Evolutionary conservation across 306 rosid species (phyloP).

Genomic region (Oxytropis ochrocephala): DNA sequence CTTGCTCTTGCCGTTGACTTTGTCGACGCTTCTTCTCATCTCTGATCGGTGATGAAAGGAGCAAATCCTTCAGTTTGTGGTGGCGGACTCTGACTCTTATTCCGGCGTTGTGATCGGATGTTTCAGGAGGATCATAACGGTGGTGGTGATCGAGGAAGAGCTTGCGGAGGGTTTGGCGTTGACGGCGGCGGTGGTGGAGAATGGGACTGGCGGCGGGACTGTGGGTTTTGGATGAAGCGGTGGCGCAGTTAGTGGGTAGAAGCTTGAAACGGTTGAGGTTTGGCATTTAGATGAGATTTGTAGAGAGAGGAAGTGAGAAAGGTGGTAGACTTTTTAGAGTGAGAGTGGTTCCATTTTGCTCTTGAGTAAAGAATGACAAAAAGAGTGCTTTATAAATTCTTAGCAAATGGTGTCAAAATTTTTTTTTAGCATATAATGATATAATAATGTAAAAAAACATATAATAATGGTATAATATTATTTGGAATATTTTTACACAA

Average conservation of each 20-base stretch:
- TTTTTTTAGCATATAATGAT: no score
- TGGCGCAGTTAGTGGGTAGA: constrained; percentile 55
- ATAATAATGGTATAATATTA: no score
- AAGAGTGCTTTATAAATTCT: no score
- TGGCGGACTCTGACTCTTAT: constrained; percentile 50
- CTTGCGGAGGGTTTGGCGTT: constrained; percentile 68
- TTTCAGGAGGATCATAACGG: constrained; percentile 23
- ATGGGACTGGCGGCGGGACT: constrained; percentile 75
- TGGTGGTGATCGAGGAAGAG: constrained; percentile 52
- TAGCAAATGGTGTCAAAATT: no score
- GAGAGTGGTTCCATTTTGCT: constrained; percentile 28
- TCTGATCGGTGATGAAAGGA: constrained; percentile 56
- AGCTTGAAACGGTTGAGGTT: constrained; percentile 71
- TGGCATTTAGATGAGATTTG: constrained; percentile 33
- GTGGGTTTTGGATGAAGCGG: constrained; percentile 36
- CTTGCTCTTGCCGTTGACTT: constrained; percentile 15
- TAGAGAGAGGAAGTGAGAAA: constrained; percentile 24
- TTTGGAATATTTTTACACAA: no score
- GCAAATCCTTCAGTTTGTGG: constrained; percentile 63
- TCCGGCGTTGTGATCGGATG: constrained; percentile 22
- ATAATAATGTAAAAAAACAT: no score
- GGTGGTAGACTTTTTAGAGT: background rate
- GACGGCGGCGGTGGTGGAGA: constrained; percentile 46
- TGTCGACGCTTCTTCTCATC: constrained; percentile 32
- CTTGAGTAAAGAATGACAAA: background rate